Evolutionary conservation across 495 filamentous ascomycete species (phyloP), one percentile per base, ranked within the genome.

Genomic region (Lasiosphaeriaceae sp.): DNA sequence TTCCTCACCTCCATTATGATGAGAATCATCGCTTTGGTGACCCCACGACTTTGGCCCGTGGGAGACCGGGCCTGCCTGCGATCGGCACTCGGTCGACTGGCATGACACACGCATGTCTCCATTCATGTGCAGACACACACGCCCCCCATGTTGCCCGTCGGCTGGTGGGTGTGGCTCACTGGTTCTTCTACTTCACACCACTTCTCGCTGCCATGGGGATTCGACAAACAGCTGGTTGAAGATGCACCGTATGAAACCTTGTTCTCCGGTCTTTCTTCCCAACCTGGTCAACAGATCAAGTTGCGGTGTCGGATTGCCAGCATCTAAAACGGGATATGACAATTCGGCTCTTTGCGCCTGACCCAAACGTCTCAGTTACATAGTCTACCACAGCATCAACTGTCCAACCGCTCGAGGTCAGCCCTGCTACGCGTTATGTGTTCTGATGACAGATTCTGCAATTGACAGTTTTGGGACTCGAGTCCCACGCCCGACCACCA

Each of bases 1-100:
- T 45, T 50, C 41, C 22, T 56, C 58, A 59, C 34, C 58, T 48
- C 17, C 19, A 29, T 43, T 12, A 12, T 23, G 34, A 31, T 31
- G 44, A 35, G 22, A 24, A 20, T 20, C 34, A 37, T 35, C 26
- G 17, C 23, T 52, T 43, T 2, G 34, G 23, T 16, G 7, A 52
- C 51, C 24, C 59, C 45, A 48, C 53, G 47, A 29, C 16, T 55
- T 54, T 26, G 29, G 23, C 3, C 29, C 56, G 51, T 46, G 52
- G 50, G 50, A 54, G 45, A 52, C 39, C 39, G 20, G 43, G 14
- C 39, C 29, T 12, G 14, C 39, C 29, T 12, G 44, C 45, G 64
- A 66, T 64, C 61, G 53, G 54, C 64, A 57, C 46, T 57, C 61
- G 55, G 47, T 56, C 50, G 46, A 41, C 22, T 37, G 26, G n/a